Evolutionary conservation across 768 basidiomycete species (phyloP).

Genomic region (Leucocoprinus sp.): DNA sequence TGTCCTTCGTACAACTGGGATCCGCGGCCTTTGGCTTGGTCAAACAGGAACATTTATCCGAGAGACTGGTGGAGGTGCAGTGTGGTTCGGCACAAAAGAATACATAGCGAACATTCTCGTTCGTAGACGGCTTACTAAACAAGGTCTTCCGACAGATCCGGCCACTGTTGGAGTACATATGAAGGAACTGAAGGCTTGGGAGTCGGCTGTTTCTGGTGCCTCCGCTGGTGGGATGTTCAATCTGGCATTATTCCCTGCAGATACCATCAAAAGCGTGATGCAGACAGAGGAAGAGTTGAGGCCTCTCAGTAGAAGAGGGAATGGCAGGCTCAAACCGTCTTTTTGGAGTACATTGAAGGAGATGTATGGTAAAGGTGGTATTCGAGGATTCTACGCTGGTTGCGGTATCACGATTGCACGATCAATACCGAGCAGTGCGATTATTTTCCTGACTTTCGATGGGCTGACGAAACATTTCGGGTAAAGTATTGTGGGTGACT

Average conservation of each 20-base stretch:
- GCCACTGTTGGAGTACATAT: not conserved
- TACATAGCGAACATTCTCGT: slow-evolving; percentile 57
- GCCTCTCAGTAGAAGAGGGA: slow-evolving; percentile 21
- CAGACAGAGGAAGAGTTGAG: slow-evolving; percentile 90
- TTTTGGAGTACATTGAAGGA: slow-evolving; percentile 53
- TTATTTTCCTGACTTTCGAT: slow-evolving; percentile 92
- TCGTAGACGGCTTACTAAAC: slow-evolving; percentile 31
- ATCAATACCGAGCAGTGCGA: slow-evolving; percentile 81
- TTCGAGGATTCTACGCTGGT: slow-evolving; percentile 85
- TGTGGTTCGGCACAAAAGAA: slow-evolving; percentile 92
- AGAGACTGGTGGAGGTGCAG: slow-evolving; percentile 83
- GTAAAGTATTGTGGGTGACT: too few species aligned
- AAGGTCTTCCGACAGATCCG: slow-evolving; percentile 5
- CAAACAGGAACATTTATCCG: slow-evolving; percentile 91
- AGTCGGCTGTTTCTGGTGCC: slow-evolving; percentile 82
- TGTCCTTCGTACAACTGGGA: slow-evolving; percentile 57
- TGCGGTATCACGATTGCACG: slow-evolving; percentile 86
- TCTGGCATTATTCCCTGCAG: slow-evolving; percentile 88
- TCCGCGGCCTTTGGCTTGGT: slow-evolving; percentile 92
- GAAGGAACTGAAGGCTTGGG: slow-evolving; percentile 53
- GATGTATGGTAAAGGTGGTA: slow-evolving; percentile 69
- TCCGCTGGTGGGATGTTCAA: slow-evolving; percentile 82
- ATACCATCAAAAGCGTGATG: slow-evolving; percentile 89
- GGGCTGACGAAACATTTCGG: slow-evolving; percentile 45
- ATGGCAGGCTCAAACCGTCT: slow-evolving; percentile 25